Base-by-base conservation (phyloP, 306 rosid species). In the Begonia masoniana region DNA sequence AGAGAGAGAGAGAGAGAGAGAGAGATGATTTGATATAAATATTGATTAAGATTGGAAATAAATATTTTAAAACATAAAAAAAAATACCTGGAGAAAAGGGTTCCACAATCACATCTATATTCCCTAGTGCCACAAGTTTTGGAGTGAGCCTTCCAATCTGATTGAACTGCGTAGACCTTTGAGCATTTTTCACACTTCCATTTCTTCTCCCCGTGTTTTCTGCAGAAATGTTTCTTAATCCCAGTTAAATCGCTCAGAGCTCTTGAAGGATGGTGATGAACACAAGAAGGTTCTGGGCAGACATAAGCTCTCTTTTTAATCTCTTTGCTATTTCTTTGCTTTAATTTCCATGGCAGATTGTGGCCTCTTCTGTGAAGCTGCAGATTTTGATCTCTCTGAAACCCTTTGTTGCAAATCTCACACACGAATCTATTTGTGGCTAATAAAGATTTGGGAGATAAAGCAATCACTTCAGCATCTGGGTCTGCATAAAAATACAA, bases 121-220 rank as follows among this genome's bases (percentile, higher is more conserved):
- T 92, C 99, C 67, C 95, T 71, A 35, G 99, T 92, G 49, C 99
- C 99, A 68, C 99, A 92, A 16, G 89, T 83, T 71, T 92, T 92
- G 43, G 88, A 74, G 72, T 92, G 99, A 76, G 99, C 96, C 65
- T 82, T 92, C 96, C 99, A 92, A 69, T 92, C 99, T 13, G 99
- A 92, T 60, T 83, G 88, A 72, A 92, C 99, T 0, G 99, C 96
- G 57, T 92, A 92, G 59, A 87, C 68, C 85, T 87, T 92, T 4
- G 87, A 81, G 73, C 99, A 92, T 68, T 83, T 92, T 2, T 81
- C 88, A 70, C 99, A 92, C 72, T 87, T 92, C 99, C 99, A 92
- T 66, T 92, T 92, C 73, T 92, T 87, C 86, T 92, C 99, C 5
- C 99, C 95, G 58, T 92, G 99, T 59, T 92, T 92, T 66, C 99